These are phyloP conservation scores for Tolypocladium guangdongense DNA, from an alignment of 2,329 filamentous ascomycete species.

Conservation along the genomic window DNA sequence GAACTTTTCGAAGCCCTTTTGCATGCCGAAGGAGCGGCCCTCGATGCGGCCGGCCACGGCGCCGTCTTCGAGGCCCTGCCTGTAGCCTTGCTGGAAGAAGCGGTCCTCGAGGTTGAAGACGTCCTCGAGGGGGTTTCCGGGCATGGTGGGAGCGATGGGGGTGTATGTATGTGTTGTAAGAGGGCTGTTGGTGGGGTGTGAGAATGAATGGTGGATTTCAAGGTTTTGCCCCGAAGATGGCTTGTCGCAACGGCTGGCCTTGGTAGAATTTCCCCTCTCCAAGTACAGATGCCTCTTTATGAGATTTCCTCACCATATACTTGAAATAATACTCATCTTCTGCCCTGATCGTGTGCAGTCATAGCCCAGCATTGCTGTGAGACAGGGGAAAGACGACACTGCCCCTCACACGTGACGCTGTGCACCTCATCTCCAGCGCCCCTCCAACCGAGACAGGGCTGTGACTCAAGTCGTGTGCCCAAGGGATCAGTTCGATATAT, in stretches of 20 bases:
- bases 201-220: neutral
- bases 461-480: slow-evolving; percentile 1
- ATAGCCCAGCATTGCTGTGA: too few relatives aligned
- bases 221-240: too few relatives aligned
- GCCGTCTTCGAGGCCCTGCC: slow-evolving; percentile 65
- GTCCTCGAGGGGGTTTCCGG: slow-evolving; percentile 42
- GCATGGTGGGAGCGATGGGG: neutral
- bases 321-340: too few relatives aligned
- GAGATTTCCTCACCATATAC: too few relatives aligned
- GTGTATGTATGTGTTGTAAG: neutral
- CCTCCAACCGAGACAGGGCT: neutral
- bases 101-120: slow-evolving; percentile 50
- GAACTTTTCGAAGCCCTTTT: slow-evolving; percentile 92
- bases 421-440: neutral
- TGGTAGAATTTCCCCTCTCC: neutral
- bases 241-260: too few relatives aligned
- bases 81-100: slow-evolving; percentile 78
- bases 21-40: slow-evolving; percentile 80
- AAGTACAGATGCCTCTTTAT: too few relatives aligned
- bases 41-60: slow-evolving; percentile 69
- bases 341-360: too few relatives aligned
- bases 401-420: slow-evolving; percentile 4
- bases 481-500: neutral
- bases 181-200: neutral
- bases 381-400: neutral